These are phyloP conservation scores for Aquilaria yunnanensis DNA, from an alignment of 345 rosid genomes.

Conservation along the genomic window DNA sequence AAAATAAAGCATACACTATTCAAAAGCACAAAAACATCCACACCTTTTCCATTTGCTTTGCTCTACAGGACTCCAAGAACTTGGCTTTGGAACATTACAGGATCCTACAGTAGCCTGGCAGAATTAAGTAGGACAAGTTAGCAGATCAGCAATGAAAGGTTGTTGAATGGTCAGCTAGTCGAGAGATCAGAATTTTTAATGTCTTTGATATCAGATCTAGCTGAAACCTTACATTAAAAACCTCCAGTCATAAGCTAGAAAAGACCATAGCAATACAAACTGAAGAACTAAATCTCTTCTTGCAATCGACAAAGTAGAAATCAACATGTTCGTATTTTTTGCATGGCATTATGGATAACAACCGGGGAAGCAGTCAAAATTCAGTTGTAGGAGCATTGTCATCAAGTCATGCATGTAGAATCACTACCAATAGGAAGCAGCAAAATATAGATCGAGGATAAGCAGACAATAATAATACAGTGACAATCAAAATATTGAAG, in stretches of 20 bases:
- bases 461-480: neutral
- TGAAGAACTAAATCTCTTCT: no score
- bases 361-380: no score
- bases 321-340: no score
- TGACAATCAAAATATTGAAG: neutral
- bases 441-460: neutral
- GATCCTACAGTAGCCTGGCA: conserved; percentile 92
- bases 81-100: conserved; percentile 83
- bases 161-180: neutral
- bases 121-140: conserved; percentile 15
- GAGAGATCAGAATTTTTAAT: conserved; percentile 7
- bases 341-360: no score
- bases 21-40: conserved; percentile 1
- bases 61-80: conserved; percentile 92
- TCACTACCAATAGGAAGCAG: no score
- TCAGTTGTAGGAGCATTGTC: no score
- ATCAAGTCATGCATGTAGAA: no score
- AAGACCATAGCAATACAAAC: no score
- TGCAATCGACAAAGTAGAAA: no score
- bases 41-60: conserved; percentile 98
- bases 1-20: no score
- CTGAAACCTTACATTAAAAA: conserved; percentile 7
- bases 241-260: neutral
- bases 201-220: conserved; percentile 23
- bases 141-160: neutral